Evolutionary conservation across 345 rosid species (phyloP).

Genomic region (Mercurialis annua): DNA sequence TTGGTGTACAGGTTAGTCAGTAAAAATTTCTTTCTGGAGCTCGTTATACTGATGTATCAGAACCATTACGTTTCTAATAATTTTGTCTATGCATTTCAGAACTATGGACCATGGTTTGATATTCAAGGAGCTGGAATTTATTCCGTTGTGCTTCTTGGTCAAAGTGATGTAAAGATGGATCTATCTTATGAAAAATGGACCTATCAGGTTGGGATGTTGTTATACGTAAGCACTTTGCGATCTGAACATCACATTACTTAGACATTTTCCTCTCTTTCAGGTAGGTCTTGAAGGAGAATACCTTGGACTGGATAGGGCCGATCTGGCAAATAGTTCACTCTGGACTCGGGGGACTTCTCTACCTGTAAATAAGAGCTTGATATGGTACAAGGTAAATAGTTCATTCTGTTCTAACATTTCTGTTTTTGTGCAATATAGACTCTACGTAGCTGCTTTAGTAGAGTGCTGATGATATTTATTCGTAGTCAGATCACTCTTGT

Average conservation of each 20-base stretch:
- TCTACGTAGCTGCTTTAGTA: neutral
- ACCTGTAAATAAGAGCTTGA: slow-evolving; percentile 47
- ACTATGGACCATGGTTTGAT: slow-evolving; percentile 66
- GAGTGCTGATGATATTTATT: neutral
- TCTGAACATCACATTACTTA: neutral
- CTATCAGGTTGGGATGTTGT: slow-evolving; percentile 42
- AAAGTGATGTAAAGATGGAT: slow-evolving; percentile 27
- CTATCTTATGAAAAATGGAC: slow-evolving; percentile 47
- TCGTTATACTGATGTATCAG: neutral
- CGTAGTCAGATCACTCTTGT: too few species aligned
- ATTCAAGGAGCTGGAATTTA: slow-evolving; percentile 50
- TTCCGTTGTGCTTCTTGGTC: slow-evolving; percentile 31
- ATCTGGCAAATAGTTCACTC: slow-evolving; percentile 44
- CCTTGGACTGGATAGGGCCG: slow-evolving; percentile 40
- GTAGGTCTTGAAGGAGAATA: slow-evolving; percentile 61
- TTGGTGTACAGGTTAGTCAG: slow-evolving; percentile 50
- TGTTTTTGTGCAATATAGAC: neutral
- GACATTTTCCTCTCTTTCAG: slow-evolving; percentile 25
- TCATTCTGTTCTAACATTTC: neutral
- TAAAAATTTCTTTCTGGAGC: neutral
- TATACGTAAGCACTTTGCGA: neutral
- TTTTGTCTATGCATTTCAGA: slow-evolving; percentile 29
- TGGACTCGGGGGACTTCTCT: slow-evolving; percentile 40
- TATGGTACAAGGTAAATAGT: slow-evolving; percentile 59
- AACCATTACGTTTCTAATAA: neutral